Conservation (phyloP, 768 basidiomycete genomes). For the Coprinellus micaceus region DNA sequence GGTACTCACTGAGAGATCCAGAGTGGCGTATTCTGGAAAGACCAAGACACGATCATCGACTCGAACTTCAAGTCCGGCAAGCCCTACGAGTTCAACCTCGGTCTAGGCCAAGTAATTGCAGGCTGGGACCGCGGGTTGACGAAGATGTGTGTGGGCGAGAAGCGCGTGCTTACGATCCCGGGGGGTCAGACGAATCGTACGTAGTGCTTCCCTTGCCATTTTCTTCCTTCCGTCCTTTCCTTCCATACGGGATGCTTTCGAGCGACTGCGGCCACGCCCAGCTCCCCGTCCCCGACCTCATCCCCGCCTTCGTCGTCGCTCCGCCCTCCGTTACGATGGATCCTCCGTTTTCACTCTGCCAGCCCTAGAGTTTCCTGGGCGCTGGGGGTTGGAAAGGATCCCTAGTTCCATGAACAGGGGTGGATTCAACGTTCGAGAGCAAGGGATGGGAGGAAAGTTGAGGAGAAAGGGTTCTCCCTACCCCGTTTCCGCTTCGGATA, state of each 20-base stretch:
- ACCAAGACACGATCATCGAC: constrained; percentile 1
- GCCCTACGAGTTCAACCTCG: constrained; percentile 1
- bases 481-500: no score
- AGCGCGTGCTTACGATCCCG: not conserved
- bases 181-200: not conserved
- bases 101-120: not conserved
- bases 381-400: no score
- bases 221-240: not conserved
- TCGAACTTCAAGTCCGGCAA: constrained; percentile 4
- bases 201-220: not conserved
- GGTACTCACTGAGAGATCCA: not conserved
- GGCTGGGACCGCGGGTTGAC: not conserved
- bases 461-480: no score
- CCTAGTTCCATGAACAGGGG: no score
- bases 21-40: constrained; percentile 1
- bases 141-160: constrained; percentile 1
- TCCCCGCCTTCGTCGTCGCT: no score
- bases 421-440: no score
- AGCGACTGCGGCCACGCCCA: no score
- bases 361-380: no score
- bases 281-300: no score
- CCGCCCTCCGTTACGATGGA: no score
- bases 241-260: not conserved
- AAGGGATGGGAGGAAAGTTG: no score
- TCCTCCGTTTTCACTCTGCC: no score